Evolutionary conservation across 345 rosid species (phyloP).

Genomic region (Salix koriyanagi): DNA sequence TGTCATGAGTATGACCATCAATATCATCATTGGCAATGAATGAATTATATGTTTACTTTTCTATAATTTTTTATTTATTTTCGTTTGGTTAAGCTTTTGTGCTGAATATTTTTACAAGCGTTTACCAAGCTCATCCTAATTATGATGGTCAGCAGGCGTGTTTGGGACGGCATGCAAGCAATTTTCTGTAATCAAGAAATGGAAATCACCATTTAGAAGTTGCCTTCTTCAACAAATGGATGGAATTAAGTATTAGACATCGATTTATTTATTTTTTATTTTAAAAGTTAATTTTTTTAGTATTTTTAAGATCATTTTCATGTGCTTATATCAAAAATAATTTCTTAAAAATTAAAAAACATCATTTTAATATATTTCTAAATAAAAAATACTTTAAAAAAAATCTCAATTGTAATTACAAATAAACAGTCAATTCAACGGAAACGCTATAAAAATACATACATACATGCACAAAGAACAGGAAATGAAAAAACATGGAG

Average conservation of each 20-base stretch:
- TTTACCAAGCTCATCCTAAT: not conserved
- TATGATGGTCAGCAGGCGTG: not conserved
- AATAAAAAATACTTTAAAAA: too few relatives aligned
- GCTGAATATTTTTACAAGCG: not conserved
- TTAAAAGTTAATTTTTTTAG: too few relatives aligned
- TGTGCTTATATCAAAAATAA: fast-evolving
- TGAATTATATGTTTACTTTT: not conserved
- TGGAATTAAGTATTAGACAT: not conserved
- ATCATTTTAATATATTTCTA: too few relatives aligned
- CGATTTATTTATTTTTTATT: not conserved
- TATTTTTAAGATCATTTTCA: too few relatives aligned
- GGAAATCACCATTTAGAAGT: not conserved
- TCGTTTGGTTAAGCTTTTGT: not conserved
- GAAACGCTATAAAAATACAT: too few relatives aligned
- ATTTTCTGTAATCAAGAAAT: not conserved
- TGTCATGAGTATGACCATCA: not conserved
- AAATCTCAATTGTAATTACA: fast-evolving
- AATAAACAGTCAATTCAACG: too few relatives aligned
- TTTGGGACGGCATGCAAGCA: not conserved
- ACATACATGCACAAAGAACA: too few relatives aligned
- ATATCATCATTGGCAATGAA: not conserved
- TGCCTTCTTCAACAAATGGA: not conserved
- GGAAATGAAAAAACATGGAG: not conserved
- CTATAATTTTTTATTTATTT: too few relatives aligned
- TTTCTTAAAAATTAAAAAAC: too few relatives aligned